These are phyloP conservation scores for Fusarium abutilonis DNA, from an alignment of 2,329 filamentous ascomycete genomes.

Conservation along the genomic window DNA sequence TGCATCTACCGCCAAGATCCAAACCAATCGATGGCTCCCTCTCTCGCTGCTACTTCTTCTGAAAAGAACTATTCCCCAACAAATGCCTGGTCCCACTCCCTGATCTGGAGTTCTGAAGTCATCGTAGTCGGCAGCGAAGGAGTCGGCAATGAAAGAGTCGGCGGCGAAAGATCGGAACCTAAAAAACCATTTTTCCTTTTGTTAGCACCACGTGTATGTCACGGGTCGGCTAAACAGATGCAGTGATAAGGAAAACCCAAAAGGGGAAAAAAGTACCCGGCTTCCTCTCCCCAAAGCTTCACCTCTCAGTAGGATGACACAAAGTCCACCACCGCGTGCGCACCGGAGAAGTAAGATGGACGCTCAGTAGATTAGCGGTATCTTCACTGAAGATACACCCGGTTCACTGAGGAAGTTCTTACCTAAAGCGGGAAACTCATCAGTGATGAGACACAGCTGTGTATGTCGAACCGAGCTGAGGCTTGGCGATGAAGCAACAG, in stretches of 20 bases:
- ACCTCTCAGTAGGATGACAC: slow-evolving; percentile 10
- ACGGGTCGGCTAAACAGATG: neutral
- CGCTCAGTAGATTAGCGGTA: slow-evolving; percentile 4
- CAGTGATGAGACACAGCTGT: slow-evolving; percentile 11
- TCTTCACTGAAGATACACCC: slow-evolving; percentile 14
- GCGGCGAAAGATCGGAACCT: neutral
- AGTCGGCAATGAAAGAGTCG: neutral
- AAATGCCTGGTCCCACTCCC: neutral
- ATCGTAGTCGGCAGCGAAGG: slow-evolving; percentile 4
- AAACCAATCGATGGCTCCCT: neutral
- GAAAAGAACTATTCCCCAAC: neutral
- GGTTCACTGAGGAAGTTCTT: slow-evolving; percentile 2
- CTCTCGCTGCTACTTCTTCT: neutral
- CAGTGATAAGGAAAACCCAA: slow-evolving; percentile 9
- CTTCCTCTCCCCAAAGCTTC: slow-evolving; percentile 17
- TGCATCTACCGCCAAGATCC: neutral
- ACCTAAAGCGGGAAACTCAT: slow-evolving; percentile 1
- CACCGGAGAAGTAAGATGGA: neutral
- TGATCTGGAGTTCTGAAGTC: slow-evolving; percentile 2
- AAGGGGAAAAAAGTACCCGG: slow-evolving; percentile 22
- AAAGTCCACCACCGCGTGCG: neutral
- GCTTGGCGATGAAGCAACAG: slow-evolving; percentile 11
- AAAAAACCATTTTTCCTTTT: slow-evolving; percentile 9
- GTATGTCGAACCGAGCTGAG: slow-evolving; percentile 9
- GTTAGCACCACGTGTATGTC: slow-evolving; percentile 1